Percentiles rank a stretch among this genome's conserved stretches.
Evolutionary conservation across 2,329 filamentous ascomycete genomes (phyloP).

Genomic region (Fusarium verticillioides): DNA sequence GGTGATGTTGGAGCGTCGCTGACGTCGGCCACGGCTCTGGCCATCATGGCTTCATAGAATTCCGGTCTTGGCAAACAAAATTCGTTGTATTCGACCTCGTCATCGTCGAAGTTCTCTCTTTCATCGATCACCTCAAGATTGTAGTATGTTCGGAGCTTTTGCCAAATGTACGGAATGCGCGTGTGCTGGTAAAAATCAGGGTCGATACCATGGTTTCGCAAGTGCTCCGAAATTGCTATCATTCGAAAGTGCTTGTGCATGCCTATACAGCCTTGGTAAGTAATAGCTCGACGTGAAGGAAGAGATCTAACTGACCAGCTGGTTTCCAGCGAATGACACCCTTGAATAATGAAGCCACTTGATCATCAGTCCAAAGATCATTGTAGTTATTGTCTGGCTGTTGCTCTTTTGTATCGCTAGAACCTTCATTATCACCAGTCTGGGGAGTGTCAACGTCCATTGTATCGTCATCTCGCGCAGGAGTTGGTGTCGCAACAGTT

Average conservation of each 20-base stretch:
- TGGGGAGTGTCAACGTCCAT: conserved; percentile 70
- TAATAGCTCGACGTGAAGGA: background rate
- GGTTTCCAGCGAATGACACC: conserved; percentile 95
- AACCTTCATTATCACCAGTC: conserved; percentile 59
- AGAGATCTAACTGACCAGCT: conserved; percentile 69
- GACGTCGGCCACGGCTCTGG: conserved; percentile 56
- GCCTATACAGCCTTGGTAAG: conserved; percentile 59
- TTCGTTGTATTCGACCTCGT: conserved; percentile 70
- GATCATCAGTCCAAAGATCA: conserved; percentile 94
- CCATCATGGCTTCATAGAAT: conserved; percentile 60
- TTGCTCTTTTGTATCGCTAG: conserved; percentile 38
- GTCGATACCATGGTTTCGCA: conserved; percentile 83
- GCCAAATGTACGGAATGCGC: conserved; percentile 90
- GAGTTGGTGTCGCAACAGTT: conserved; percentile 67
- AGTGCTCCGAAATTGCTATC: conserved; percentile 82
- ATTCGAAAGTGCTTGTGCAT: conserved; percentile 96
- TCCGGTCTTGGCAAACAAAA: conserved; percentile 68
- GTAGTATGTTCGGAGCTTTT: conserved; percentile 84
- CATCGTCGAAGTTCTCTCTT: conserved; percentile 75
- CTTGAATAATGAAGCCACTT: conserved; percentile 92
- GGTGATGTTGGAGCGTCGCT: conserved; percentile 62
- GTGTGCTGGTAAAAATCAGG: conserved; percentile 79
- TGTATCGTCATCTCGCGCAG: conserved; percentile 65
- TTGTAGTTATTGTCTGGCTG: conserved; percentile 50
- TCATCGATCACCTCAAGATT: conserved; percentile 89